Percentiles rank a stretch among this genome's conserved stretches.
Conservation (phyloP, 2,329 filamentous ascomycete species). For the Fusarium metavorans region DNA sequence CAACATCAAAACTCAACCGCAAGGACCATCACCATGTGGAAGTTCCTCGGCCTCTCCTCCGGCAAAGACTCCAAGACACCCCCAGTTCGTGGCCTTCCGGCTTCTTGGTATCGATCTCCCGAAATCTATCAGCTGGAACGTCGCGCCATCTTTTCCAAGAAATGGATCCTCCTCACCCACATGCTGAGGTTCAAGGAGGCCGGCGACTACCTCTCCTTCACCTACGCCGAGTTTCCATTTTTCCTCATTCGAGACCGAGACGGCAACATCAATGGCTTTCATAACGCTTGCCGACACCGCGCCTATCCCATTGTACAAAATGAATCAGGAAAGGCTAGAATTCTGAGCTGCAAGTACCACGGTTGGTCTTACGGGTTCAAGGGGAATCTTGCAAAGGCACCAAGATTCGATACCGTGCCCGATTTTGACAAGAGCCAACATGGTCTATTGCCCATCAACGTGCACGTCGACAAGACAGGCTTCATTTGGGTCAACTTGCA, state of each 20-base stretch:
- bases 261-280: conserved; percentile 67
- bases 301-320: conserved; percentile 68
- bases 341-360: conserved; percentile 71
- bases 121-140: conserved; percentile 67
- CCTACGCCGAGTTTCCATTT: conserved; percentile 66
- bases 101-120: conserved; percentile 61
- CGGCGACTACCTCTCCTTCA: conserved; percentile 68
- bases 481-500: conserved; percentile 71
- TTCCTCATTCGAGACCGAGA: conserved; percentile 62
- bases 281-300: conserved; percentile 71
- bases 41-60: conserved; percentile 25
- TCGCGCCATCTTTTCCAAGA: conserved; percentile 66
- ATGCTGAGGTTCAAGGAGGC: conserved; percentile 59
- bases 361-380: conserved; percentile 71
- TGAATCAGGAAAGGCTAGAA: conserved; percentile 60
- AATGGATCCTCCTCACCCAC: conserved; percentile 67
- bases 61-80: conserved; percentile 11
- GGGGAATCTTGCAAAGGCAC: conserved; percentile 71
- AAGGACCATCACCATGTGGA: conserved; percentile 15
- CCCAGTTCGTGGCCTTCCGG: conserved; percentile 54
- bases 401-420: conserved; percentile 65
- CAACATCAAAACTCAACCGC: neutral
- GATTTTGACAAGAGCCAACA: conserved; percentile 68
- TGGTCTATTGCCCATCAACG: conserved; percentile 64
- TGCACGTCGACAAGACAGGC: conserved; percentile 63